phyloP scores from a whole-genome alignment of 116 monocot genomes.

The Papilionanthe hybrid region DNA sequence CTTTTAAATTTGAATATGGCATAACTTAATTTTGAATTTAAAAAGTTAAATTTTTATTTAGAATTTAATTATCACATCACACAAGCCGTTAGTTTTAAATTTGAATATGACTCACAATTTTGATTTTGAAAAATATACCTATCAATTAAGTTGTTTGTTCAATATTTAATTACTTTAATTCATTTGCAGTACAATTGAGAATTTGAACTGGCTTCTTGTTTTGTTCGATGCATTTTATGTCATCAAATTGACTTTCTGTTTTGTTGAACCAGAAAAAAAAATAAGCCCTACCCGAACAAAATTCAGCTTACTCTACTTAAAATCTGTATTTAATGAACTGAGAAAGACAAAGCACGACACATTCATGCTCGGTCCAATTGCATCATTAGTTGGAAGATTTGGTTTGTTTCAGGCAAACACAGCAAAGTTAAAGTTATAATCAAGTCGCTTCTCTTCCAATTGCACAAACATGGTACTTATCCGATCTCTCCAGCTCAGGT shows the following conservation, averaged over 20 bases:
- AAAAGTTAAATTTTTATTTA: background rate
- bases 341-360: background rate
- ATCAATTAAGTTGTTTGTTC: background rate
- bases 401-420: background rate
- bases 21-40: background rate
- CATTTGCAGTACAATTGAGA: background rate
- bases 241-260: background rate
- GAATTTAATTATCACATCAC: background rate
- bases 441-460: background rate
- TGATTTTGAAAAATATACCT: background rate
- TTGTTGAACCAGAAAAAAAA: background rate
- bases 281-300: background rate
- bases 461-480: background rate
- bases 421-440: background rate
- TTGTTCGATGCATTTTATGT: background rate
- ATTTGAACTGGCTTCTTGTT: background rate
- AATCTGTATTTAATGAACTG: background rate
- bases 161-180: background rate
- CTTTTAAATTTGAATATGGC: no score
- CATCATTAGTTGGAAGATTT: background rate
- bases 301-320: background rate
- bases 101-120: background rate
- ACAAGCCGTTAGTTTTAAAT: background rate
- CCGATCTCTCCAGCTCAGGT: background rate
- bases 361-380: background rate